Evolutionary conservation across 257 asterid species (phyloP), one percentile per base, ranked within the genome.

Genomic region (Galeopsis tetrahit): DNA sequence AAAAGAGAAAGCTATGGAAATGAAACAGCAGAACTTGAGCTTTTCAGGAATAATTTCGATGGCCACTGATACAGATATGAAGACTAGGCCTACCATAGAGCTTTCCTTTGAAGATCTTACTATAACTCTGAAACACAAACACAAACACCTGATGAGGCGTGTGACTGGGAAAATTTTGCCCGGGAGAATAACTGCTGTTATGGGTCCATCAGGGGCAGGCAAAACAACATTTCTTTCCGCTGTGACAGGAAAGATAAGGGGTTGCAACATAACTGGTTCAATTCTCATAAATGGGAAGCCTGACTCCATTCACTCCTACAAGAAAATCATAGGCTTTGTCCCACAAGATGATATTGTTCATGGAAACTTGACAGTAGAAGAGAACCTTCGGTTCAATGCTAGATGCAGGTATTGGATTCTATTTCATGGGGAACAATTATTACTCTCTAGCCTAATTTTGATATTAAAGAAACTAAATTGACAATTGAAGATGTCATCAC

Each of bases 161-260:
- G 96, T 93, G 76, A 83, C 88, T 8, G 98, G 98, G 78, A 90
- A 84, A 78, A 52, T 93, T 57, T 68, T 73, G 57, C 96, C 98
- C 31, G 97, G 98, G 32, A 86, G 95, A 69, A 86, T 93, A 73
- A 82, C 98, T 42, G 97, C 98, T 40, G 96, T 93, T 79, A 90
- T 93, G 98, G 98, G 98, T 48, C 98, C 98, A 69, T 93, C 98
- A 14, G 98, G 98, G 60, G 98, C 98, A 4, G 98, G 98, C 67
- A 93, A 93, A 78, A 93, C 98, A 40, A 90, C 98, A 2, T 93
- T 93, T 85, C 97, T 93, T 77, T 87, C 96, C 71, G 96, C 98
- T 7, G 95, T 93, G 62, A 78, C 87, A 43, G 97, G 98, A 43
- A 93, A 87, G 75, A 80, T 85, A 69, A 82, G 83, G 58, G 96